These are phyloP conservation scores for Baorangia bicolor DNA, from an alignment of 768 basidiomycete species.

Conservation along the genomic window DNA sequence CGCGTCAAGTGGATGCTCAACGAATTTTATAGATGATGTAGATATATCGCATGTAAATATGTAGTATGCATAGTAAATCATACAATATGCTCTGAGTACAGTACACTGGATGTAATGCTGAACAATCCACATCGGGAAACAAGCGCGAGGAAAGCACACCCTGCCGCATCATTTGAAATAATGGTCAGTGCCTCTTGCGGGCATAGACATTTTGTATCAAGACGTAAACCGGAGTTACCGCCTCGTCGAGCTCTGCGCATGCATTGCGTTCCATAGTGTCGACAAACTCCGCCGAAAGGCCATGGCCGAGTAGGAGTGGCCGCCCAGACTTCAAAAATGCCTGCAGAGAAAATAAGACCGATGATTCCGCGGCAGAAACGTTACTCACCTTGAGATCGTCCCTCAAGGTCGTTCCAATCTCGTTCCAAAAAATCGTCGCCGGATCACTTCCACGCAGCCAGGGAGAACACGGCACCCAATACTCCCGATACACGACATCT, in stretches of 20 bases:
- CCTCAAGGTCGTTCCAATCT: constrained; percentile 45
- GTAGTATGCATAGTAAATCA: constrained; percentile 13
- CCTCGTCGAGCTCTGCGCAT: constrained; percentile 49
- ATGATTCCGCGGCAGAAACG: neutral
- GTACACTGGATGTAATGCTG: constrained; percentile 22
- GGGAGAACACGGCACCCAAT: constrained; percentile 62
- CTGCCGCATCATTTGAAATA: constrained; percentile 1
- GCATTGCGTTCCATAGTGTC: constrained; percentile 53
- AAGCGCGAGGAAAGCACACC: neutral
- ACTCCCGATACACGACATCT: constrained; percentile 54
- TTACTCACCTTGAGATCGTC: constrained; percentile 57
- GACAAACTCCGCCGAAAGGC: constrained; percentile 52
- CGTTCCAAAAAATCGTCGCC: constrained; percentile 36
- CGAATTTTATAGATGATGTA: constrained; percentile 4
- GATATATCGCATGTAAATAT: constrained; percentile 3
- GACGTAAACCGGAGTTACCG: constrained; percentile 47
- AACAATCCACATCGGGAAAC: constrained; percentile 9
- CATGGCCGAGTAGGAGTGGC: constrained; percentile 66
- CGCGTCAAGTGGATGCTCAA: neutral
- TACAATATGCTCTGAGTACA: constrained; percentile 19
- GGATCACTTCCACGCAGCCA: constrained; percentile 36
- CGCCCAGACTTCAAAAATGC: constrained; percentile 63
- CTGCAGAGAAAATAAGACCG: constrained; percentile 33
- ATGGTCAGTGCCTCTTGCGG: constrained; percentile 28
- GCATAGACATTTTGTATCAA: constrained; percentile 63